Percentiles rank a stretch among this genome's conserved stretches.
These are phyloP conservation scores for Quercus wislizeni DNA, from an alignment of 306 rosid genomes.

Conservation along the genomic window DNA sequence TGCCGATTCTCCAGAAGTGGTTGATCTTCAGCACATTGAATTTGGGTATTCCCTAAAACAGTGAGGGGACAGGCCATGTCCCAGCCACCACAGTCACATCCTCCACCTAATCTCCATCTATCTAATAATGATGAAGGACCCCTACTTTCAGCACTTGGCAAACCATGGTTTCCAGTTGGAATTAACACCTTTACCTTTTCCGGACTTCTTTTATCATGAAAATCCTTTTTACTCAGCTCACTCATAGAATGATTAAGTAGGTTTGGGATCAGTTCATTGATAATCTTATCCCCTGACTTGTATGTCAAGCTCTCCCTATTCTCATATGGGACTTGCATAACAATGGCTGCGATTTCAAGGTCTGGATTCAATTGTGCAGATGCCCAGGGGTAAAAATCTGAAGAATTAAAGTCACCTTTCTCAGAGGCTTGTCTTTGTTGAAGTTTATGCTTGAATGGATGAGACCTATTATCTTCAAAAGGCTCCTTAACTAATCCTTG, in stretches of 20 bases:
- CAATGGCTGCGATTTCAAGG: conserved; percentile 74
- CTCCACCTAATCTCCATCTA: conserved; percentile 85
- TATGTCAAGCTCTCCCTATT: conserved; percentile 61
- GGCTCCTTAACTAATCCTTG: conserved; percentile 37
- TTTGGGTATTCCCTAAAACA: conserved; percentile 65
- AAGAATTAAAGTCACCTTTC: conserved; percentile 32
- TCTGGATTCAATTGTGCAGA: conserved; percentile 43
- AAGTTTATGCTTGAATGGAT: conserved; percentile 38
- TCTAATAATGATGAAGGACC: conserved; percentile 81
- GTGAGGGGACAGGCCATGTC: conserved; percentile 94
- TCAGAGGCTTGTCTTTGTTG: conserved; percentile 38
- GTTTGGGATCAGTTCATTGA: conserved; percentile 30
- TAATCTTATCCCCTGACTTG: conserved; percentile 35
- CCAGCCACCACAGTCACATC: conserved; percentile 99
- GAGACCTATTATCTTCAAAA: conserved; percentile 24
- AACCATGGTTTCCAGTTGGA: conserved; percentile 81
- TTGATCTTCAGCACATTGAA: conserved; percentile 45
- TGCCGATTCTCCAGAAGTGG: conserved; percentile 45
- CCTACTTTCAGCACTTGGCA: conserved; percentile 50
- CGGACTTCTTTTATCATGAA: conserved; percentile 29
- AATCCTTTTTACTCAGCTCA: conserved; percentile 39
- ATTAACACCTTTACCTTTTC: conserved; percentile 75
- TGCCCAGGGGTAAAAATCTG: conserved; percentile 41
- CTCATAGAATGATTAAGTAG: conserved; percentile 37
- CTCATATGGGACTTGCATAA: conserved; percentile 62